These are phyloP conservation scores for Cadophora malorum DNA, from an alignment of 2,329 filamentous ascomycete species.

Conservation along the genomic window DNA sequence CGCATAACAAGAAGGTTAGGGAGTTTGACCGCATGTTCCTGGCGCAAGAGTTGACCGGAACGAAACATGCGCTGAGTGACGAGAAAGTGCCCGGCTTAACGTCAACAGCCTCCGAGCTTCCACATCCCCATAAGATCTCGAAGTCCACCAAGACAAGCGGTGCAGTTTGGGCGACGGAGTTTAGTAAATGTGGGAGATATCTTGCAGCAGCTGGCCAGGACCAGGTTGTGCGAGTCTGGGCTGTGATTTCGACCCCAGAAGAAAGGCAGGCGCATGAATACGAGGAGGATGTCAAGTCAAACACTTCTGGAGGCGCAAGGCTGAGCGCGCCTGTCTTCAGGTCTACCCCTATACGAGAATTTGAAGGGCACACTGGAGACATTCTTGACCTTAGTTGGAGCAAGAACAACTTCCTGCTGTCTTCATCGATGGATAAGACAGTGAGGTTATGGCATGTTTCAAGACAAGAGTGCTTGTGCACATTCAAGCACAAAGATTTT, in stretches of 20 bases:
- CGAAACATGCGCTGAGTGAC: constrained; percentile 47
- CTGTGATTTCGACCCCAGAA: constrained; percentile 81
- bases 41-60: constrained; percentile 84
- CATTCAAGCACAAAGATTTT: constrained; percentile 93
- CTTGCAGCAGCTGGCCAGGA: constrained; percentile 93
- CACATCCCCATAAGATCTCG: constrained; percentile 35
- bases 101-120: constrained; percentile 34
- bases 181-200: constrained; percentile 90
- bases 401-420: constrained; percentile 97
- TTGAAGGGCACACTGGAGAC: constrained; percentile 82
- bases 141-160: constrained; percentile 50
- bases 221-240: constrained; percentile 84
- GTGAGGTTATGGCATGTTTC: constrained; percentile 93
- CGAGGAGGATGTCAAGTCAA: constrained; percentile 62
- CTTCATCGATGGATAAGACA: constrained; percentile 97
- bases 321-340: constrained; percentile 92
- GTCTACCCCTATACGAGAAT: constrained; percentile 78
- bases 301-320: constrained; percentile 60
- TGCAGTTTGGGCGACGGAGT: constrained; percentile 91
- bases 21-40: constrained; percentile 90
- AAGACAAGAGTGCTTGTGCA: constrained; percentile 84
- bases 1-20: constrained; percentile 79
- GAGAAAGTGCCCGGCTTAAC: constrained; percentile 41
- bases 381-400: constrained; percentile 96
- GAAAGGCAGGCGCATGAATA: constrained; percentile 78